phyloP scores from a whole-genome alignment of 2,329 filamentous ascomycete genomes.

The Pseudopyrenochaeta lycopersici region DNA sequence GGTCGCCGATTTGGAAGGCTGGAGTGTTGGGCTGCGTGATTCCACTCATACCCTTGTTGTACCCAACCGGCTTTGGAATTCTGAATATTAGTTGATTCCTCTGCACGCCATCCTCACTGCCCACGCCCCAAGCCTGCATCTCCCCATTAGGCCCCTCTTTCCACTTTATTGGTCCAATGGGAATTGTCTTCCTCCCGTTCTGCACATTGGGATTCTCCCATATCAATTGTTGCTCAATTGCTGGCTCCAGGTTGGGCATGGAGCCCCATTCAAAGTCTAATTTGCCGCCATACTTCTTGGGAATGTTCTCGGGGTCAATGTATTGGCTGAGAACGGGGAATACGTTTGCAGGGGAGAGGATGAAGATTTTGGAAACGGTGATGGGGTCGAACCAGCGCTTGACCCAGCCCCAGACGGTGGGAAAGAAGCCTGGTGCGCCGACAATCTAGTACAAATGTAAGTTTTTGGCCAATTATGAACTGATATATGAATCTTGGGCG shows the following conservation, averaged over 20 bases:
- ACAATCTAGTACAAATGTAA: slow-evolving; percentile 67
- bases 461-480: background rate
- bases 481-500: slow-evolving; percentile 25
- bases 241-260: slow-evolving; percentile 73
- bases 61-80: slow-evolving; percentile 43
- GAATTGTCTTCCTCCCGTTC: slow-evolving; percentile 52
- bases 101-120: slow-evolving; percentile 52
- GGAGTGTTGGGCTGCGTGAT: slow-evolving; percentile 31
- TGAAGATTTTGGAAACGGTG: slow-evolving; percentile 92
- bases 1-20: slow-evolving; percentile 30
- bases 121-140: slow-evolving; percentile 57
- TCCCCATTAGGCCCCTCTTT: slow-evolving; percentile 52
- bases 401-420: slow-evolving; percentile 93
- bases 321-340: slow-evolving; percentile 79
- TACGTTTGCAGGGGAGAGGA: slow-evolving; percentile 77
- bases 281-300: slow-evolving; percentile 87
- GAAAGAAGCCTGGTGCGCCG: slow-evolving; percentile 89
- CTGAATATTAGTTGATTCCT: slow-evolving; percentile 52
- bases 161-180: slow-evolving; percentile 59
- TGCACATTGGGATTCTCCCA: slow-evolving; percentile 50
- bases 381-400: slow-evolving; percentile 93
- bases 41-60: slow-evolving; percentile 33
- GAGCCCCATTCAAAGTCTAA: slow-evolving; percentile 85
- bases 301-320: slow-evolving; percentile 84
- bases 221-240: slow-evolving; percentile 52